phyloP scores from a whole-genome alignment of 768 basidiomycete genomes.

The Leucosporidium scottii region DNA sequence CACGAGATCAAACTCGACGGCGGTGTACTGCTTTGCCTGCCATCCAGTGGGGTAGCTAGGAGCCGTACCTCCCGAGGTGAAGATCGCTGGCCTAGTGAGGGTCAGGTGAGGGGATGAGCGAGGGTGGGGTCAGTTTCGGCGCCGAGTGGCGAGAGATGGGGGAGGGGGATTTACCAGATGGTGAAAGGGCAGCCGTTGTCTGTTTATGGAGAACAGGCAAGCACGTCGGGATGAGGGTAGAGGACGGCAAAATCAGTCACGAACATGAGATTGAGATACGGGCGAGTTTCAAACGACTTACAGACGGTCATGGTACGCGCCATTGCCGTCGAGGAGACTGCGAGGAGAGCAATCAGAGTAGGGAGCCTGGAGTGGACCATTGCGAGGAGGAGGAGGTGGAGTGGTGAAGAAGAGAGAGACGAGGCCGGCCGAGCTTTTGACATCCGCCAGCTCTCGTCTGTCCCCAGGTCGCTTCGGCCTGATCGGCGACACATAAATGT shows the following conservation, averaged over 20 bases:
- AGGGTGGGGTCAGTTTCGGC: too few species aligned
- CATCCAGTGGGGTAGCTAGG: constrained; percentile 29
- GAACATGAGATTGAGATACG: too few species aligned
- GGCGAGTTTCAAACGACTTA: neutral
- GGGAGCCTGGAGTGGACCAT: neutral
- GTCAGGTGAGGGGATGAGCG: too few species aligned
- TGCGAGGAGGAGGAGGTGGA: too few species aligned
- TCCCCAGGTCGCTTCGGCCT: too few species aligned
- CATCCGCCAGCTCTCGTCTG: too few species aligned
- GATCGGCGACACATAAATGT: too few species aligned
- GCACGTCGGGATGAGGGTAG: too few species aligned
- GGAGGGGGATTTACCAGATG: constrained; percentile 2
- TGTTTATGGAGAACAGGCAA: too few species aligned
- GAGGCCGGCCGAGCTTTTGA: too few species aligned
- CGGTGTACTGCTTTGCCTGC: constrained; percentile 36
- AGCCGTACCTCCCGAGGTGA: constrained; percentile 22
- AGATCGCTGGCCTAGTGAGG: constrained; percentile 12
- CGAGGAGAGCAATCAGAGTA: neutral
- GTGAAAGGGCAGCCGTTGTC: neutral
- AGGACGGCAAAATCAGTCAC: too few species aligned
- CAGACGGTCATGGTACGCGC: neutral
- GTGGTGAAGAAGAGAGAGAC: too few species aligned
- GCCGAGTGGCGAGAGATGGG: neutral
- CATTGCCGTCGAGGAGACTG: neutral
- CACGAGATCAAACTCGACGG: constrained; percentile 53